Percentiles rank a stretch among this genome's conserved stretches.
Conservation (phyloP, 306 rosid species). For the Malus sylvestris region DNA sequence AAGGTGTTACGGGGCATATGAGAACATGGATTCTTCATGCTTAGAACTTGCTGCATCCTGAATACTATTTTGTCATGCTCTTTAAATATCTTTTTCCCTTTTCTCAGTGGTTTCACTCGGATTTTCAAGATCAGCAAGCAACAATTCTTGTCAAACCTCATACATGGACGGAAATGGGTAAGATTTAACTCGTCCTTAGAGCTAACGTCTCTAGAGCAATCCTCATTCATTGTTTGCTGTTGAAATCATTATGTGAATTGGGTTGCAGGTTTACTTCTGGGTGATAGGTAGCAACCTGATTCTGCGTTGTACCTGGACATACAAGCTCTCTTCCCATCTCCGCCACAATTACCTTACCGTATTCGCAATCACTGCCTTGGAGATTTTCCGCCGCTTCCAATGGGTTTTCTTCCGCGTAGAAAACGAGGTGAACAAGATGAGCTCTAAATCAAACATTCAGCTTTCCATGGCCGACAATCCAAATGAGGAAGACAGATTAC, state of each 20-base stretch:
- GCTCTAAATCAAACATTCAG: constrained; percentile 55
- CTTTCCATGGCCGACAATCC: constrained; percentile 49
- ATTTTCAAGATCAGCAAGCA: constrained; percentile 79
- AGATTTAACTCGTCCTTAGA: constrained; percentile 6
- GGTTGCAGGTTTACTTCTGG: constrained; percentile 82
- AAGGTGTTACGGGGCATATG: not conserved
- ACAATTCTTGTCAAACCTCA: constrained; percentile 42
- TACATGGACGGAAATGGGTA: constrained; percentile 83
- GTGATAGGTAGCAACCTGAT: constrained; percentile 87
- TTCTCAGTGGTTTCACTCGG: constrained; percentile 75
- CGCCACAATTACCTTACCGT: constrained; percentile 92
- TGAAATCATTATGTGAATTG: constrained; percentile 5
- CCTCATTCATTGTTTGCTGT: not conserved
- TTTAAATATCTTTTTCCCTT: constrained; percentile 18
- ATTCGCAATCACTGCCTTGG: constrained; percentile 70
- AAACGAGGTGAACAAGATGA: constrained; percentile 84
- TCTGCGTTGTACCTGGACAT: constrained; percentile 98
- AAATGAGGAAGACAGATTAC: constrained; percentile 62
- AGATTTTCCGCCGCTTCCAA: constrained; percentile 95
- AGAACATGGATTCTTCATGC: not conserved
- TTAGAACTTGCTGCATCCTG: not conserved
- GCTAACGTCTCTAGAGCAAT: not conserved
- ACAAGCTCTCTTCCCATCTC: constrained; percentile 96
- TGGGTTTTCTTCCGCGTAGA: constrained; percentile 98
- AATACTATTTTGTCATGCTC: not conserved